Conservation (phyloP, 306 rosid genomes). For the Dalbergia oliveri region DNA sequence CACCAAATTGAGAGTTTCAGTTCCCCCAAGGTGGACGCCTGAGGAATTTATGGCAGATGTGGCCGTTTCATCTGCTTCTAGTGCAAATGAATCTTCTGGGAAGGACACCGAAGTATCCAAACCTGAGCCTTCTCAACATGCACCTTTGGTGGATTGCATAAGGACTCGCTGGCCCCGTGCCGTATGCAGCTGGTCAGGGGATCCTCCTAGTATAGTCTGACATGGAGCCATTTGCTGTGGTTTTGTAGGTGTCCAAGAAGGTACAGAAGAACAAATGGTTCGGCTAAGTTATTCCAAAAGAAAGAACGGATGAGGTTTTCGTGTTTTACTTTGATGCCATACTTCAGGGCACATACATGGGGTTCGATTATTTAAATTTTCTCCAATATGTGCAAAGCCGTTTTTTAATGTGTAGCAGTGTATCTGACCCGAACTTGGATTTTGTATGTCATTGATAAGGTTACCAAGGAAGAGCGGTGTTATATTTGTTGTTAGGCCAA, state of each 20-base stretch:
- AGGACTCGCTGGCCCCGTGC: slow-evolving; percentile 96
- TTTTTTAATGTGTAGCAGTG: slow-evolving; percentile 39
- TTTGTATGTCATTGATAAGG: slow-evolving; percentile 50
- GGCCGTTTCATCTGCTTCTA: slow-evolving; percentile 60
- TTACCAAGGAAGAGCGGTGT: slow-evolving; percentile 43
- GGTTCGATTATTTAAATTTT: slow-evolving; percentile 35
- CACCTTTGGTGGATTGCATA: slow-evolving; percentile 90
- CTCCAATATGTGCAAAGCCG: slow-evolving; percentile 42
- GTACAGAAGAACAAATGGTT: not conserved
- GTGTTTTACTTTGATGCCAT: slow-evolving; percentile 38
- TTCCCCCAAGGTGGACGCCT: slow-evolving; percentile 91
- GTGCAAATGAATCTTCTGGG: slow-evolving; percentile 57
- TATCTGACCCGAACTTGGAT: slow-evolving; percentile 50
- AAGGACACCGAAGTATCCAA: slow-evolving; percentile 64
- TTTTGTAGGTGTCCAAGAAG: slow-evolving; percentile 22
- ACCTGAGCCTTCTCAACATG: slow-evolving; percentile 85
- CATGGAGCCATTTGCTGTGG: not conserved
- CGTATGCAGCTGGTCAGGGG: slow-evolving; percentile 81
- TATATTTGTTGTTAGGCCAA: slow-evolving; percentile 45
- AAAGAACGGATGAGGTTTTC: slow-evolving; percentile 30
- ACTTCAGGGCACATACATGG: slow-evolving; percentile 43
- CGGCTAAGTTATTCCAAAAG: slow-evolving; percentile 23
- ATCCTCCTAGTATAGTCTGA: slow-evolving; percentile 88
- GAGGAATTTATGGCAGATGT: slow-evolving; percentile 91
- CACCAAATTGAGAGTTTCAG: slow-evolving; percentile 81